Percentiles rank a stretch among this genome's conserved stretches.
Conservation (phyloP, 306 rosid species). For the Adenanthera pavonina region DNA sequence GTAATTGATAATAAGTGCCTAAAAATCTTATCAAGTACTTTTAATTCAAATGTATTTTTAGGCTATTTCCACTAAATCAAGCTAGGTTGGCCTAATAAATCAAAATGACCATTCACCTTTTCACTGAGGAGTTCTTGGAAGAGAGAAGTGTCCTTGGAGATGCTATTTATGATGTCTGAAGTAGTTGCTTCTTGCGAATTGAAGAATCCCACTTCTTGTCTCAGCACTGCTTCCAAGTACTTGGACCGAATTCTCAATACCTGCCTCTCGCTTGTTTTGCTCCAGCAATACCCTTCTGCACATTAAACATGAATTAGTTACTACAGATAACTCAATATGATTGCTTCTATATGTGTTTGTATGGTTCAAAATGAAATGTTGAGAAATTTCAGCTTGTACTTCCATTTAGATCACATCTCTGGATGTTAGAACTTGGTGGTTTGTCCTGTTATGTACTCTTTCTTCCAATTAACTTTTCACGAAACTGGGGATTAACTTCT, state of each 20-base stretch:
- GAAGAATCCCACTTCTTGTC: slow-evolving; percentile 93
- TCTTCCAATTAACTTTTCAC: neutral
- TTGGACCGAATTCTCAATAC: slow-evolving; percentile 80
- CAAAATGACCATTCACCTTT: slow-evolving; percentile 53
- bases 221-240: slow-evolving; percentile 86
- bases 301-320: neutral
- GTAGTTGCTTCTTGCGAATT: slow-evolving; percentile 90
- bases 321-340: neutral
- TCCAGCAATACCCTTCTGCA: slow-evolving; percentile 97
- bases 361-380: neutral
- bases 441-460: neutral
- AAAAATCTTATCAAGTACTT: too few species aligned
- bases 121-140: slow-evolving; percentile 94
- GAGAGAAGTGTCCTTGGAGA: slow-evolving; percentile 87
- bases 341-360: neutral
- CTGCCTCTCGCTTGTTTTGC: slow-evolving; percentile 96
- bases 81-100: too few species aligned
- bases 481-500: slow-evolving; percentile 11
- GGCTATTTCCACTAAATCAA: too few species aligned
- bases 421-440: too few species aligned
- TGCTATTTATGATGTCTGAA: slow-evolving; percentile 79
- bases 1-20: too few species aligned
- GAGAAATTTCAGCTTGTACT: slow-evolving; percentile 1
- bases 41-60: too few species aligned
- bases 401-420: neutral